These are phyloP conservation scores for Alternaria sp. DNA, from an alignment of 2,329 filamentous ascomycete species.

Conservation along the genomic window DNA sequence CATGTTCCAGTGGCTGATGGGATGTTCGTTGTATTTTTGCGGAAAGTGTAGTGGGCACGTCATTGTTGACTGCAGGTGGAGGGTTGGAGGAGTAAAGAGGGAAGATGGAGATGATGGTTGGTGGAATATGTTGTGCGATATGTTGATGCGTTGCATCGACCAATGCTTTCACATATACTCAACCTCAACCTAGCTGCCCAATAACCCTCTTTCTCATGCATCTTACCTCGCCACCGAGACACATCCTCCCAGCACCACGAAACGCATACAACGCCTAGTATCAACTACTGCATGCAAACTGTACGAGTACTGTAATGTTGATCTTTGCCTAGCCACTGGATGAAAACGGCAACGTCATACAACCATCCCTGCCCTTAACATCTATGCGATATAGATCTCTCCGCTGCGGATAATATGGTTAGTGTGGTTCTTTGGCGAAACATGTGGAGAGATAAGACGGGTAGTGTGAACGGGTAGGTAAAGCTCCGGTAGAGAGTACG, in stretches of 20 bases:
- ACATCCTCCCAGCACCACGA: not conserved
- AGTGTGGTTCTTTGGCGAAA: not conserved
- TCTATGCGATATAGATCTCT: conserved; percentile 8
- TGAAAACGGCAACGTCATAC: not conserved
- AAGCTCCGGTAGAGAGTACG: not conserved
- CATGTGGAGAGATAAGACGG: not conserved
- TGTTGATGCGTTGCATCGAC: not conserved
- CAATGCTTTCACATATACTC: not conserved
- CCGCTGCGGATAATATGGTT: not conserved
- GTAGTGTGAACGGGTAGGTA: not conserved
- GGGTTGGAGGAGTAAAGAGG: no score
- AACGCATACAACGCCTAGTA: not conserved
- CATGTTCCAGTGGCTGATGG: not conserved
- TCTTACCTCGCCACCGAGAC: not conserved
- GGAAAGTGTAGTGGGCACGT: not conserved
- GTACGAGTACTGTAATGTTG: not conserved
- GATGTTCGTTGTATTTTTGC: not conserved
- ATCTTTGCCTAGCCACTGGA: conserved; percentile 1
- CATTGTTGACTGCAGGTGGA: not conserved
- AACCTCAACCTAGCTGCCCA: not conserved
- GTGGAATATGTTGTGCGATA: not conserved
- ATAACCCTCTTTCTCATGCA: not conserved
- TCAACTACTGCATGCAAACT: not conserved
- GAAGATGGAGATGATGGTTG: not conserved
- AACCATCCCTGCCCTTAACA: not conserved